Conservation (phyloP, 495 filamentous ascomycete species). For the Paragyromitra xinjiangensis region DNA sequence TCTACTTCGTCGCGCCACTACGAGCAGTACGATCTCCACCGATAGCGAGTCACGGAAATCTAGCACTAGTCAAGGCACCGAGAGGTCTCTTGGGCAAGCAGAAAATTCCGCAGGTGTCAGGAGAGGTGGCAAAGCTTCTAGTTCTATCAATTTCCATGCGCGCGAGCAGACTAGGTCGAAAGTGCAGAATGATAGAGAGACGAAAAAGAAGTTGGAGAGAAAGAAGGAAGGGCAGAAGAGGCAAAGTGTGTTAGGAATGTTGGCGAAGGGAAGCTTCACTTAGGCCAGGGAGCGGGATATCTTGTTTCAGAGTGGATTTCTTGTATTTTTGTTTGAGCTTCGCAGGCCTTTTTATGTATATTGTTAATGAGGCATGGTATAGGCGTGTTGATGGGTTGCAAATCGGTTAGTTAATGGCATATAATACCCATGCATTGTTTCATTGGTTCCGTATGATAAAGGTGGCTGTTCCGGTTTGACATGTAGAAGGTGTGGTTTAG, state of each 20-base stretch:
- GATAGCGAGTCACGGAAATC: slow-evolving; percentile 59
- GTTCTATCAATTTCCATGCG: slow-evolving; percentile 78
- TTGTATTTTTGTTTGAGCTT: slow-evolving; percentile 3
- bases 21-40: slow-evolving; percentile 65
- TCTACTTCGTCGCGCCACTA: slow-evolving; percentile 80
- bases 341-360: slow-evolving; percentile 1
- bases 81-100: slow-evolving; percentile 60
- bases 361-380: slow-evolving; percentile 22
- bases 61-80: slow-evolving; percentile 58
- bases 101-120: slow-evolving; percentile 71
- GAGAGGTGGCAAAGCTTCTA: slow-evolving; percentile 67
- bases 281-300: slow-evolving; percentile 4
- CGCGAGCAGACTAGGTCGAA: slow-evolving; percentile 72
- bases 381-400: slow-evolving; percentile 6
- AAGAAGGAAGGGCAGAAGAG: slow-evolving; percentile 68
- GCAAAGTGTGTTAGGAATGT: slow-evolving; percentile 58
- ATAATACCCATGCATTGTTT: neutral
- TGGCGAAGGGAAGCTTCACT: slow-evolving; percentile 47
- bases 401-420: slow-evolving; percentile 6
- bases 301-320: slow-evolving; percentile 5
- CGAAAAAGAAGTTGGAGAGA: slow-evolving; percentile 72
- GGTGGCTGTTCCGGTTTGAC: neutral
- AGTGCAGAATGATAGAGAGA: slow-evolving; percentile 69
- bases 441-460: neutral
- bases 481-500: too few relatives aligned